Evolutionary conservation across 202 grass and related monocot species (phyloP), one percentile per base, ranked within the genome.

Genomic region (Setaria viridis): DNA sequence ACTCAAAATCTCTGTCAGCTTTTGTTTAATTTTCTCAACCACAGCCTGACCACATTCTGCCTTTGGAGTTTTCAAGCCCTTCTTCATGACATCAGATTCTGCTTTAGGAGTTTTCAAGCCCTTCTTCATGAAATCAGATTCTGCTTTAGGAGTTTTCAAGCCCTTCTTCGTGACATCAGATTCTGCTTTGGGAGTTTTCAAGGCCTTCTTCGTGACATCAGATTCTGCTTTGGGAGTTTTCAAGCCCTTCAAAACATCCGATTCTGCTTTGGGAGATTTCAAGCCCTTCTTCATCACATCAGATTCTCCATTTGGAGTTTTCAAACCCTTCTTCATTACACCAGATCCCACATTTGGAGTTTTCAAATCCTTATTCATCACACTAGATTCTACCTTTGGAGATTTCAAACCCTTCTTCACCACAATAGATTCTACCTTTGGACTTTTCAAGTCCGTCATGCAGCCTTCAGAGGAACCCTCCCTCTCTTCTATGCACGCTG

Each of bases 1-100:
- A 79, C 93, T 91, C 80, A 94, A 56, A 86, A 91, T 94, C 12
- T 67, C 79, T 70, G 77, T 5, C 65, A 94, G 55, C 73, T 91
- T 92, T 50, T 64, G 49, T 63, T 86, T 79, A 37, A 57, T 70
- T 72, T 58, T 83, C 41, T 91, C 84, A 14, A 12, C 30, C 50
- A 78, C 47, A 76, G 58, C 73, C 4, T 66, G 63, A 53, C 1
- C 54, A 83, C 67, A 69, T 58, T 88, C 88, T 72, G 72, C 50
- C 10, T 82, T 90, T 59, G 20, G 57, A 59, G 67, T 60, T 85
- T 75, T 91, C 77, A 66, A 84, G 74, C 65, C 76, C 50, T 87
- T 91, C 45, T 83, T 91, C 62, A 80, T 37, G 5, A 67, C 65
- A 62, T 13, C 80, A 78, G 88, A 62, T 77, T 84, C 86, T 79